These are phyloP conservation scores for Phylloporus sp. DNA, from an alignment of 768 basidiomycete genomes.

Conservation along the genomic window DNA sequence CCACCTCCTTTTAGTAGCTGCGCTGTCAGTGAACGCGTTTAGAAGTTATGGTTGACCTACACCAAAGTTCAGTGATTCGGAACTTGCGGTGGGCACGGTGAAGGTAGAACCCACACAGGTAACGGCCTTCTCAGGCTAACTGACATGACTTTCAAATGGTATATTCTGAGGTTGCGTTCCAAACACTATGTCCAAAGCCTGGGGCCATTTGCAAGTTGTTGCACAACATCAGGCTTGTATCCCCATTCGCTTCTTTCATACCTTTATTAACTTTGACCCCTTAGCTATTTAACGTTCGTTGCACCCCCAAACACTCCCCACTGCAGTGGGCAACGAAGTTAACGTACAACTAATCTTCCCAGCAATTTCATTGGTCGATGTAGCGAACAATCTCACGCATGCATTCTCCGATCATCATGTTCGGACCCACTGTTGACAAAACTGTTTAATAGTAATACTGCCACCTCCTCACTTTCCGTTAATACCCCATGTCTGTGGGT, in stretches of 20 bases:
- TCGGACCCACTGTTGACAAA: background rate
- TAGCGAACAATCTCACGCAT: background rate
- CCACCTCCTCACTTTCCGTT: constrained; percentile 4
- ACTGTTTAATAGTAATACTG: background rate
- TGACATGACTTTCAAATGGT: too few relatives aligned
- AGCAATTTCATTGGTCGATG: background rate
- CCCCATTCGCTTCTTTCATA: background rate
- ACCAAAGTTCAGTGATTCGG: background rate
- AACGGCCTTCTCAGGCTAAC: background rate
- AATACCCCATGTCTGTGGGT: constrained; percentile 17
- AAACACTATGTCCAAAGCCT: too few relatives aligned
- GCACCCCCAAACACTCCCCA: background rate
- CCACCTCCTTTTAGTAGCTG: too few relatives aligned
- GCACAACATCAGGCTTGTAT: too few relatives aligned
- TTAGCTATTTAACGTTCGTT: background rate
- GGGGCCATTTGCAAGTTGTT: too few relatives aligned
- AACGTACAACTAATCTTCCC: background rate
- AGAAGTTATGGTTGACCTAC: background rate
- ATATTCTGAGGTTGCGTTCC: background rate
- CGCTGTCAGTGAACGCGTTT: too few relatives aligned
- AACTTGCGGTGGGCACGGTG: background rate
- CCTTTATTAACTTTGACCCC: background rate
- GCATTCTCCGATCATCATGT: background rate
- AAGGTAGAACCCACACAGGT: background rate
- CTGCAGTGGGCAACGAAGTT: too few relatives aligned